These are phyloP conservation scores for Pseudozyma hubeiensis DNA, from an alignment of 1,284 basidiomycete species.

Conservation along the genomic window DNA sequence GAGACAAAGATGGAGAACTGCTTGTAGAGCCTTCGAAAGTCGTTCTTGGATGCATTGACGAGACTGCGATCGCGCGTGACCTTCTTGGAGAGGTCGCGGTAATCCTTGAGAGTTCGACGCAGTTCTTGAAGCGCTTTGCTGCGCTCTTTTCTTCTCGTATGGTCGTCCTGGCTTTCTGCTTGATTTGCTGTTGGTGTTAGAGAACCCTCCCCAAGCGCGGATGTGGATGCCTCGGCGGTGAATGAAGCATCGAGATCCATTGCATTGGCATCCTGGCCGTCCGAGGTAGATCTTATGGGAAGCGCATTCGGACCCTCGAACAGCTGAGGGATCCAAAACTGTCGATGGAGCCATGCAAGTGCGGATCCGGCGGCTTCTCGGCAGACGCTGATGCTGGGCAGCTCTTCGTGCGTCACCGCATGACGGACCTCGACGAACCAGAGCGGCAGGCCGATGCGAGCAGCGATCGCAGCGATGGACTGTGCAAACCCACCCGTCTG, in stretches of 20 bases:
- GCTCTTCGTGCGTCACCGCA: slow-evolving; percentile 93
- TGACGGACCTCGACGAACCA: slow-evolving; percentile 96
- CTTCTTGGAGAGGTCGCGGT: slow-evolving; percentile 48
- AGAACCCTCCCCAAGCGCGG: not conserved
- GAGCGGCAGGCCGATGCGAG: slow-evolving; percentile 83
- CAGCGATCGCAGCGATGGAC: slow-evolving; percentile 88
- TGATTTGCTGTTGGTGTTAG: not conserved
- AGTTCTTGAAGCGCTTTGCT: slow-evolving; percentile 30
- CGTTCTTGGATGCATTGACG: slow-evolving; percentile 26
- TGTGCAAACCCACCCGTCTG: slow-evolving; percentile 83
- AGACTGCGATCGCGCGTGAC: slow-evolving; percentile 56
- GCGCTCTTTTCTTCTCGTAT: slow-evolving; percentile 19
- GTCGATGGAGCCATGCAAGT: slow-evolving; percentile 56
- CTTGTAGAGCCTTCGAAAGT: slow-evolving; percentile 33
- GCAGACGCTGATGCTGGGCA: slow-evolving; percentile 85
- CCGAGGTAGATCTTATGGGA: not conserved
- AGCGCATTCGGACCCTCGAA: slow-evolving; percentile 20
- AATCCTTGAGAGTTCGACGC: slow-evolving; percentile 37
- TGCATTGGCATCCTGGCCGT: not conserved
- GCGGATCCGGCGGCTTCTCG: slow-evolving; percentile 76
- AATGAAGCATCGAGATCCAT: slow-evolving; percentile 11
- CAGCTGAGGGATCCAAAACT: slow-evolving; percentile 59
- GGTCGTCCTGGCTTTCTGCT: slow-evolving; percentile 7
- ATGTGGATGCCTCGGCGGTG: slow-evolving; percentile 13
- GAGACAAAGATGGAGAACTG: slow-evolving; percentile 44